Evolutionary conservation across 768 basidiomycete species (phyloP), one percentile per base, ranked within the genome.

Genomic region (Boletus sp.): DNA sequence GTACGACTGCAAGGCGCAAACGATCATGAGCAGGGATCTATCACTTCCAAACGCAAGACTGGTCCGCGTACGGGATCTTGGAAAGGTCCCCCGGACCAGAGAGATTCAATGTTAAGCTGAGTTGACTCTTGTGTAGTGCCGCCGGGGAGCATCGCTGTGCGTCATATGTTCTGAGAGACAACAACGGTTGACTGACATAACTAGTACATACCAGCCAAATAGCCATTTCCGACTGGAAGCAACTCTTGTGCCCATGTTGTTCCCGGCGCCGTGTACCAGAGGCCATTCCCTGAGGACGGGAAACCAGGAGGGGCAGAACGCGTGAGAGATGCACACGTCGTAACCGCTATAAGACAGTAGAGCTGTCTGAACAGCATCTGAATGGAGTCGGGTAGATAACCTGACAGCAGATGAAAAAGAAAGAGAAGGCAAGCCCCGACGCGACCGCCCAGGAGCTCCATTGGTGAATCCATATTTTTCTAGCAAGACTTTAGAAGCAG

Each of bases 71-170:
- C 87, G 10, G 80, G 78, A 63, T 87, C 83, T 47, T 81, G 77
- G 59, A 87, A 87, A 8, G 87, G 85, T 4, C 89, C 89, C 18
- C 89, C 89, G 18, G 83, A 79, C 89, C 89, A 90, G 9, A 91
- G 73, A 14, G 85, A 84, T 64, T 91, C 89, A 46, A 91, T 85
- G 65, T 91, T 90, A 29, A 91, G 73, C 58, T 86, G 86, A 10
- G 79, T 83, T 15, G 73, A 73, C 69, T 90, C 89, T 40, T 81
- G 78, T 3, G 68, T 63, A 1, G 83, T 82, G 5, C 83, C 85
- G 1, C 89, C 88, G 8, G 81, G 81, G 18, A 84, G 70, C 80
- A 84, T 88, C 8, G 86, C 89, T 88, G 52, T 10, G 50, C 32
- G 28, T 2, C 42, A 45, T 48, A 30, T 8, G 4, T 33, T 35